Percentiles rank a stretch among this genome's conserved stretches.
Evolutionary conservation across 2,329 filamentous ascomycete genomes (phyloP).

Genomic region (Escovopsis sp.): DNA sequence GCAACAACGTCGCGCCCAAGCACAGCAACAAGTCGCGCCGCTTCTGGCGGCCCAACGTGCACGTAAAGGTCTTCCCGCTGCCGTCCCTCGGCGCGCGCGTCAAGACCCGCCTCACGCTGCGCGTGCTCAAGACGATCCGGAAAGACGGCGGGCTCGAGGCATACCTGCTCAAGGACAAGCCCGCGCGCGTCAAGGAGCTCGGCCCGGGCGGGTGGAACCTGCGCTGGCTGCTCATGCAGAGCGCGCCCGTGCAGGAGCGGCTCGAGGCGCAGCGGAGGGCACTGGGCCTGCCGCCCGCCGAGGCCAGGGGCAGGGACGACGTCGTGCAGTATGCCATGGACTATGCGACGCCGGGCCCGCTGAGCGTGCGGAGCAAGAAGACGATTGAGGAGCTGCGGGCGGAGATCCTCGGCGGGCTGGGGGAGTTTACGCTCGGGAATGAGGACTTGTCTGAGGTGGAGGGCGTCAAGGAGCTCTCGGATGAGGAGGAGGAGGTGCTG

Average conservation of each 20-base stretch:
- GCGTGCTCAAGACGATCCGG: slow-evolving; percentile 60
- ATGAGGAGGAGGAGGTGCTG: slow-evolving; percentile 21
- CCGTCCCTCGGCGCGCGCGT: slow-evolving; percentile 46
- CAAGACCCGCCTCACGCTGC: slow-evolving; percentile 53
- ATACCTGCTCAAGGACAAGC: slow-evolving; percentile 73
- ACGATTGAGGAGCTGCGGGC: slow-evolving; percentile 26
- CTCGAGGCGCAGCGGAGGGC: slow-evolving; percentile 50
- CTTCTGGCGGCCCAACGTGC: slow-evolving; percentile 62
- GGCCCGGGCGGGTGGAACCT: slow-evolving; percentile 84
- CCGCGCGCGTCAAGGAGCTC: slow-evolving; percentile 66
- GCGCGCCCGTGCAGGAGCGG: slow-evolving; percentile 44
- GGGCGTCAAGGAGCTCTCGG: slow-evolving; percentile 24
- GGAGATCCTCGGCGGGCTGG: slow-evolving; percentile 32
- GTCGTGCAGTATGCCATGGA: slow-evolving; percentile 27
- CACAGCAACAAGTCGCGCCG: slow-evolving; percentile 58
- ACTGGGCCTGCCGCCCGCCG: slow-evolving; percentile 42
- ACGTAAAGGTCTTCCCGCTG: slow-evolving; percentile 53
- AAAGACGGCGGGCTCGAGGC: slow-evolving; percentile 82
- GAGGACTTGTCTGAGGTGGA: slow-evolving; percentile 24
- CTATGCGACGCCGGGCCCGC: slow-evolving; percentile 25
- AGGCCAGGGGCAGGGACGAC: slow-evolving; percentile 21
- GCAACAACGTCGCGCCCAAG: slow-evolving; percentile 61
- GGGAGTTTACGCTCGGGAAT: slow-evolving; percentile 33
- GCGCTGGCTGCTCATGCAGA: slow-evolving; percentile 82
- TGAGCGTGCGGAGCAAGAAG: slow-evolving; percentile 20